Conservation (phyloP, 441 rosid genomes). For the Populus tomentosa region DNA sequence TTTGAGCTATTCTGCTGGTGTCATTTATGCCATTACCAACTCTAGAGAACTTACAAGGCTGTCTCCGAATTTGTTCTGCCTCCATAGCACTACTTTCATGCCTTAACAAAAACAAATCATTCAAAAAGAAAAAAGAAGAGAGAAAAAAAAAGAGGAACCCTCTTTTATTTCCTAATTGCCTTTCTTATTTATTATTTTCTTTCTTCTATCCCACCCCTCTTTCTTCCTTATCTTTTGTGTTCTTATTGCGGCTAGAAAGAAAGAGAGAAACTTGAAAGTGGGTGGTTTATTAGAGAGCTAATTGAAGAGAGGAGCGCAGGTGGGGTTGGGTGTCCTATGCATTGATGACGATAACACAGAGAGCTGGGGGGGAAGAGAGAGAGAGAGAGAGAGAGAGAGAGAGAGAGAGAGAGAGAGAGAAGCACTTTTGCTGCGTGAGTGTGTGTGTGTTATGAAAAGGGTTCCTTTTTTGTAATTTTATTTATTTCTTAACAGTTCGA, state of each 20-base stretch:
- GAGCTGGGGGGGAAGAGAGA: conserved; percentile 3
- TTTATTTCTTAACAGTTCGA: conserved; percentile 33
- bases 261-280: conserved; percentile 7
- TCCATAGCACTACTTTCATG: conserved; percentile 90
- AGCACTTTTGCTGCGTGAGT: conserved; percentile 37
- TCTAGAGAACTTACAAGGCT: conserved; percentile 56
- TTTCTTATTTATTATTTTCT: conserved; percentile 1
- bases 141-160: not conserved
- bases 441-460: conserved; percentile 22
- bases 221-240: not conserved
- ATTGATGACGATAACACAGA: conserved; percentile 70
- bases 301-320: conserved; percentile 28
- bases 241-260: not conserved
- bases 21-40: conserved; percentile 40
- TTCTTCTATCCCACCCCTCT: not conserved
- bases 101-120: conserved; percentile 33
- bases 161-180: not conserved
- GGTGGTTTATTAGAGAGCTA: conserved; percentile 23
- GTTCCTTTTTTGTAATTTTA: conserved; percentile 23
- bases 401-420: not conserved
- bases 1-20: conserved; percentile 36
- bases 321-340: conserved; percentile 54
- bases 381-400: too few relatives aligned
- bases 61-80: conserved; percentile 63
- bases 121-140: not conserved